A percentile compares a stretch with the other conserved stretches of the same genome.
These are phyloP conservation scores for Liriodendron chinense DNA, from an alignment of 164 flowering plant genomes.

Conservation along the genomic window DNA sequence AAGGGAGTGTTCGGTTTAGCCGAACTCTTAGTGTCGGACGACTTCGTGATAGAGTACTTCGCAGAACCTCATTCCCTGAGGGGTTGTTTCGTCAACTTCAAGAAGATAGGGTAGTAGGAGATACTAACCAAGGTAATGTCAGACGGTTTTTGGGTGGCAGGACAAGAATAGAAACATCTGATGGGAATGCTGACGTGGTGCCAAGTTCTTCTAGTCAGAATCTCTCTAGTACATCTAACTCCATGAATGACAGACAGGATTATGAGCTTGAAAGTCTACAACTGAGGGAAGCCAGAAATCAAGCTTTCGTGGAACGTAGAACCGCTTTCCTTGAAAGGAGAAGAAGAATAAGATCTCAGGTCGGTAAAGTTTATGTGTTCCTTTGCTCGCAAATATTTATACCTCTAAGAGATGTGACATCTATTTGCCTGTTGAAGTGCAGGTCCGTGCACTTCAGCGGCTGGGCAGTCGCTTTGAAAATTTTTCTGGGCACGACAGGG, in stretches of 20 bases:
- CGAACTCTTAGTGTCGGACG: conserved; percentile 91
- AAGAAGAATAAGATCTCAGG: conserved; percentile 97
- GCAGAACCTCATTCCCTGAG: conserved; percentile 65
- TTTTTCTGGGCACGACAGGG: conserved; percentile 86
- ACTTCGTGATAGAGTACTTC: conserved; percentile 94
- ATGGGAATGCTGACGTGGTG: conserved; percentile 22
- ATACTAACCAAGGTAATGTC: conserved; percentile 29
- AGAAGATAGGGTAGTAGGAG: conserved; percentile 47
- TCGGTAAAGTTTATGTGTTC: conserved; percentile 23
- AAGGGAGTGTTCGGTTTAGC: conserved; percentile 76
- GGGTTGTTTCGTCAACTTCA: conserved; percentile 47
- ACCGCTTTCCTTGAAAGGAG: conserved; percentile 82
- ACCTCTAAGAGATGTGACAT: neutral
- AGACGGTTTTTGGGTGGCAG: conserved; percentile 26
- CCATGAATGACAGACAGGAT: conserved; percentile 39
- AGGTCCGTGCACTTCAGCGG: conserved; percentile 94
- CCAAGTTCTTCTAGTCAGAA: conserved; percentile 35
- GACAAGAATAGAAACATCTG: conserved; percentile 24
- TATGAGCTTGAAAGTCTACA: conserved; percentile 44
- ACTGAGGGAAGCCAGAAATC: conserved; percentile 63
- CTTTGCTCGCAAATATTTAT: conserved; percentile 2
- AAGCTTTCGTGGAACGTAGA: conserved; percentile 66
- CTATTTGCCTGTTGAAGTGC: conserved; percentile 14
- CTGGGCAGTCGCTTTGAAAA: conserved; percentile 90
- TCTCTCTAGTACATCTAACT: conserved; percentile 28